Percentiles rank a stretch among this genome's conserved stretches.
These are phyloP conservation scores for Neolentinus lepideus DNA, from an alignment of 1,284 basidiomycete species.

Conservation along the genomic window DNA sequence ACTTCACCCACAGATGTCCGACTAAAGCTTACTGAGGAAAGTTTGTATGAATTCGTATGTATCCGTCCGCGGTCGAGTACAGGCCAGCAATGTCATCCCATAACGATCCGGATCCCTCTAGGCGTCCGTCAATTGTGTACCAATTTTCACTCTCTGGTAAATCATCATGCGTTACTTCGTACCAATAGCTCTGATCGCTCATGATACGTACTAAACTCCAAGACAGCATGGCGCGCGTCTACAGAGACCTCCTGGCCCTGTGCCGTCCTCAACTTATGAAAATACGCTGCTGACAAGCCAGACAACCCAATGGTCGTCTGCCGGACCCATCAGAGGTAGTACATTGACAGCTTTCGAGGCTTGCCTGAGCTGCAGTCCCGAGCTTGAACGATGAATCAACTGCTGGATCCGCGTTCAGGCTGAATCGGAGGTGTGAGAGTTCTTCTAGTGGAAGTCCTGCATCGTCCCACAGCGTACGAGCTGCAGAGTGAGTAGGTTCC, in stretches of 20 bases:
- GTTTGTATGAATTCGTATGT: constrained; percentile 55
- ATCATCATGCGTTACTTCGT: background rate
- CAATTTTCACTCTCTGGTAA: constrained; percentile 41
- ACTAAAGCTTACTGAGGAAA: constrained; percentile 48
- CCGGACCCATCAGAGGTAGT: background rate
- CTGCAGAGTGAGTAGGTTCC: background rate
- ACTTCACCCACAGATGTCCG: background rate
- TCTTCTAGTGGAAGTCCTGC: background rate
- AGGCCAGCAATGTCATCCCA: constrained; percentile 50
- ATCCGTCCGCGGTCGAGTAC: constrained; percentile 45
- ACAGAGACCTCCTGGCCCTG: constrained; percentile 42
- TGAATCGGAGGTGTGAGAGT: background rate
- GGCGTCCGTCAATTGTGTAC: constrained; percentile 36
- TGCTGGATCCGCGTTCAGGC: constrained; percentile 22
- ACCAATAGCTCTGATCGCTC: constrained; percentile 1
- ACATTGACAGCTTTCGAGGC: constrained; percentile 8
- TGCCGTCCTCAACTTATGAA: constrained; percentile 41
- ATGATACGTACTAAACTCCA: constrained; percentile 45
- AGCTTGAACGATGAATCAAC: constrained; percentile 45
- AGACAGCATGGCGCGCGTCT: constrained; percentile 46
- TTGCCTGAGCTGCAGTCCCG: constrained; percentile 42
- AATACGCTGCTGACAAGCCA: constrained; percentile 43
- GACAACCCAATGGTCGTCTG: constrained; percentile 47
- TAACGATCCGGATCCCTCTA: constrained; percentile 22
- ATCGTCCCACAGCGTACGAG: background rate